Evolutionary conservation across 306 rosid genomes (phyloP).

Genomic region (Cyamopsis tetragonoloba): DNA sequence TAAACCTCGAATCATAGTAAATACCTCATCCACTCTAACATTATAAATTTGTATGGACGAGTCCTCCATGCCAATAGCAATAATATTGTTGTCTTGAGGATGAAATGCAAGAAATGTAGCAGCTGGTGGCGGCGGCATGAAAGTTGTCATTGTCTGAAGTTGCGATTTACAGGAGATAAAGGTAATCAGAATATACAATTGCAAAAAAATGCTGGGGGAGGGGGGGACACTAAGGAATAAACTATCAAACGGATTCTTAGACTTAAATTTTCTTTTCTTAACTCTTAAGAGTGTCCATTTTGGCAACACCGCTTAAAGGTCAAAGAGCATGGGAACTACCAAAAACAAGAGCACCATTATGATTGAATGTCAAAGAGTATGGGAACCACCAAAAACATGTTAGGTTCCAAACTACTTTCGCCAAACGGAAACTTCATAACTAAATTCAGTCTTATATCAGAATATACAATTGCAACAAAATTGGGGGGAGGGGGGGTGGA

Average conservation of each 20-base stretch:
- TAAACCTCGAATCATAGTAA: constrained; percentile 20
- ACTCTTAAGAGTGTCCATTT: not conserved
- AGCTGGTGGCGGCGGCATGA: constrained; percentile 99
- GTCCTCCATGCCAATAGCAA: constrained; percentile 99
- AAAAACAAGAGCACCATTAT: not conserved
- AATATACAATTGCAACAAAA: too few species aligned
- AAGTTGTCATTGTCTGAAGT: constrained; percentile 96
- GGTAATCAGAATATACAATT: constrained; percentile 5
- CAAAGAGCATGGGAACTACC: not conserved
- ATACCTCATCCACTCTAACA: constrained; percentile 95
- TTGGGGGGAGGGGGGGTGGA: too few species aligned
- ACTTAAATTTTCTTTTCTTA: not conserved
- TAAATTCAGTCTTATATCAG: too few species aligned
- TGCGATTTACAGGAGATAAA: constrained; percentile 19
- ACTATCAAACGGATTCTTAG: not conserved
- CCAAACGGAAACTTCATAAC: not conserved
- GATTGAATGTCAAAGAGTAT: not conserved
- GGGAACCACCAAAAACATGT: not conserved
- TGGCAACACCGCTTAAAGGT: not conserved
- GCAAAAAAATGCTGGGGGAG: not conserved
- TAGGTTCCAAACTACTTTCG: not conserved
- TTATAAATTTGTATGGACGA: constrained; percentile 93
- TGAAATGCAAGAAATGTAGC: constrained; percentile 98
- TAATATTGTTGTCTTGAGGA: constrained; percentile 97
- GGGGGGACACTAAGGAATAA: constrained; percentile 10